These are phyloP conservation scores for Spiromastix sp. DNA, from an alignment of 2,329 filamentous ascomycete genomes.

Conservation along the genomic window DNA sequence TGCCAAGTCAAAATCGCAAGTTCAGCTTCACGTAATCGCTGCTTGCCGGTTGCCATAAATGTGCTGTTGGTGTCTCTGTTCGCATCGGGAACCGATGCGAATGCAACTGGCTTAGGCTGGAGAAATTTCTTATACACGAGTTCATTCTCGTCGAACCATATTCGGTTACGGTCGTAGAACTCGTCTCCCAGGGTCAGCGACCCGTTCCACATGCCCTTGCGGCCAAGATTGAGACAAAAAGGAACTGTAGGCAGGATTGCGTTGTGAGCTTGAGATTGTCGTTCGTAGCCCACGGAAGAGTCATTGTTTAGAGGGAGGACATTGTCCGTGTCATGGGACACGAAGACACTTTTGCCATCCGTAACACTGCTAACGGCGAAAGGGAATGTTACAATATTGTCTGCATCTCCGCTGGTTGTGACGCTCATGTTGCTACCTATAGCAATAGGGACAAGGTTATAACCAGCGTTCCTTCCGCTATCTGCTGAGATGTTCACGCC, in stretches of 20 bases:
- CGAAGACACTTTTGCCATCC: conserved; percentile 1
- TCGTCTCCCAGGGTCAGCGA: conserved; percentile 3
- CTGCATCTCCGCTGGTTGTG: neutral
- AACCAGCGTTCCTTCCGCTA: neutral
- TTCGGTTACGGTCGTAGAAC: conserved; percentile 5
- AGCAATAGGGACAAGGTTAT: neutral
- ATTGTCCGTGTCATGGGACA: neutral
- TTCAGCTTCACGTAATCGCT: conserved; percentile 1
- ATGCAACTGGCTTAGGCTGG: too few species aligned
- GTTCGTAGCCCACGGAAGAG: neutral
- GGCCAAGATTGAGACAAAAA: conserved; percentile 4
- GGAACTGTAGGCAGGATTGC: conserved; percentile 1
- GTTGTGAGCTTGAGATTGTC: neutral
- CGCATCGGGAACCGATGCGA: conserved; percentile 1
- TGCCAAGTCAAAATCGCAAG: neutral
- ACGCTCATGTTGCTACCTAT: conserved; percentile 2
- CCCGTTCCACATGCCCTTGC: conserved; percentile 5
- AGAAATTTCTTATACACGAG: too few species aligned
- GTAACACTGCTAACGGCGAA: neutral
- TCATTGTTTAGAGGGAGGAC: neutral
- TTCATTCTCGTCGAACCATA: neutral
- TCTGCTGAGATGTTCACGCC: conserved; percentile 1
- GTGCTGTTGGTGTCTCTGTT: conserved; percentile 3
- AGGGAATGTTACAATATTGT: conserved; percentile 3
- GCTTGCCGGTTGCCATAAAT: conserved; percentile 3